These are phyloP conservation scores for Tephrocybe sp. DNA, from an alignment of 768 basidiomycete species.

Conservation along the genomic window DNA sequence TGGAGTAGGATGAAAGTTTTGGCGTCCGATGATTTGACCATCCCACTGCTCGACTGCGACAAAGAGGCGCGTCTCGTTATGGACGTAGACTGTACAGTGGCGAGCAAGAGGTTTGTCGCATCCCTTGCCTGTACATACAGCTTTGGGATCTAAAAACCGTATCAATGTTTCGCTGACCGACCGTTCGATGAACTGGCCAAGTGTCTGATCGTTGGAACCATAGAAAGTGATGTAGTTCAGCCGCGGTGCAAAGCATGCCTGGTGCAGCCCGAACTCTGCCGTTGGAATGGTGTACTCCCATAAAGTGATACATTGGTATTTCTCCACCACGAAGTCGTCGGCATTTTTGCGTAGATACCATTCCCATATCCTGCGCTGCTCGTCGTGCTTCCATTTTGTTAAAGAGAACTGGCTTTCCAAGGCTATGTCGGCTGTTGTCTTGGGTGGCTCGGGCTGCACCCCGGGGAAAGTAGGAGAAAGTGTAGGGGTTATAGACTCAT, in stretches of 20 bases:
- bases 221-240: slow-evolving; percentile 83
- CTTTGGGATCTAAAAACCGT: slow-evolving; percentile 70
- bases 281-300: slow-evolving; percentile 80
- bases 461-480: slow-evolving; percentile 18
- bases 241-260: slow-evolving; percentile 74
- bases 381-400: slow-evolving; percentile 78
- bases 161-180: slow-evolving; percentile 65
- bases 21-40: slow-evolving; percentile 63
- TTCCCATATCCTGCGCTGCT: slow-evolving; percentile 89
- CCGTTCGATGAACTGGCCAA: slow-evolving; percentile 91
- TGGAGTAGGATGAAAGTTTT: slow-evolving; percentile 52
- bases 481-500: slow-evolving; percentile 2
- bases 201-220: slow-evolving; percentile 86
- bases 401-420: slow-evolving; percentile 70
- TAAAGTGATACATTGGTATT: slow-evolving; percentile 86
- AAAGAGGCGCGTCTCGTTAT: slow-evolving; percentile 79
- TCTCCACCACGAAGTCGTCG: slow-evolving; percentile 87
- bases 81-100: slow-evolving; percentile 90
- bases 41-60: slow-evolving; percentile 91
- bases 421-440: slow-evolving; percentile 65
- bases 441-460: slow-evolving; percentile 45
- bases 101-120: slow-evolving; percentile 79
- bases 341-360: slow-evolving; percentile 89
- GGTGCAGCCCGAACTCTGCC: slow-evolving; percentile 61
- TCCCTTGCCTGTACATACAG: slow-evolving; percentile 77